Evolutionary conservation across 139 green algal genomes (phyloP), one percentile per base, ranked within the genome.

Genomic region (Coelastrella sp.): DNA sequence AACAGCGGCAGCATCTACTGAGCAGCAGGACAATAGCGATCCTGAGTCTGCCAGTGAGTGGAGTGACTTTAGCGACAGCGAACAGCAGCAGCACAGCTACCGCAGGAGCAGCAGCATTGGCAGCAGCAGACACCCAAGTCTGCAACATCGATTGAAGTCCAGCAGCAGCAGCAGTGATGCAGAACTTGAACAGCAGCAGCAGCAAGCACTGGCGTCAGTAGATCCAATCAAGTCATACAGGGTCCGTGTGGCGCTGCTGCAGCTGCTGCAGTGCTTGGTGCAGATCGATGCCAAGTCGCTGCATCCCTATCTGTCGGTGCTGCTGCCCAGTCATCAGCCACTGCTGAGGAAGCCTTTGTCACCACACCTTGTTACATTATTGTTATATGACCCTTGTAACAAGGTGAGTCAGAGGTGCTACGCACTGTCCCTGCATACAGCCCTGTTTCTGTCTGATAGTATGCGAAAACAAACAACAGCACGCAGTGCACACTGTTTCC

Each of bases 381-480:
- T 97, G 86, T 87, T 96, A 89, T 88, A 94, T 24, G 95, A 97
- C 85, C 93, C 95, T 0, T 59, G 91, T 15, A 63, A 79, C 58
- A 94, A 96, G 89, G 93, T 93, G 89, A 15, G 83, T 6, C 17
- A 59, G 59, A 24, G 56, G 35, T 49, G 35, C 35, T 49, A 49
- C 3, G 35, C 35, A 49, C 3, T 5, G 35, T 49, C 35, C 35
- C 1, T 49, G 35, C 35, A 49, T 49, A 49, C 3, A 3, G 1
- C 35, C 1, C 35, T 49, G 35, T 49, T n/a, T n/a, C n/a, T n/a
- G n/a, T n/a, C n/a, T n/a, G n/a, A n/a, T n/a, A n/a, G n/a, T n/a
- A n/a, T n/a, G n/a, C n/a, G n/a, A n/a, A n/a, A n/a, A n/a, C n/a
- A n/a, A 49, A 49, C 35, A 49, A 49, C 35, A 49, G 35, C n/a